phyloP scores from a whole-genome alignment of 805 yeast genomes.

The Aciculoconidium aculeatum region DNA sequence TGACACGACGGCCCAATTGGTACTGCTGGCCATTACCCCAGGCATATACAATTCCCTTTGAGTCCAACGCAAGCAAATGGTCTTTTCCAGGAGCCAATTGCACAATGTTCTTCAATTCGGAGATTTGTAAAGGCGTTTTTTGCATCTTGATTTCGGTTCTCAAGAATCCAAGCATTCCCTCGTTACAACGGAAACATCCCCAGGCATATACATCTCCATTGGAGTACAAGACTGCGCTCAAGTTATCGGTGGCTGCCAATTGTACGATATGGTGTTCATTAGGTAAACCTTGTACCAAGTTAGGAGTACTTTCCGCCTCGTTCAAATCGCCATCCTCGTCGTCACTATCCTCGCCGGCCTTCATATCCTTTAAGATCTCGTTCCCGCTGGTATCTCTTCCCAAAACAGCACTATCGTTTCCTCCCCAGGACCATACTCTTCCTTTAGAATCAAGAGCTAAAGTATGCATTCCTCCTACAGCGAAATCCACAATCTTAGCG shows the following conservation, averaged over 20 bases:
- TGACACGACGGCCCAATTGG: slow-evolving; percentile 82
- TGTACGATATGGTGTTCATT: slow-evolving; percentile 53
- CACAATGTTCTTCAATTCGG: slow-evolving; percentile 58
- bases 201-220: slow-evolving; percentile 92
- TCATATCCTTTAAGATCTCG: slow-evolving; percentile 65
- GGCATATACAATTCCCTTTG: slow-evolving; percentile 81
- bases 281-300: slow-evolving; percentile 65
- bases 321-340: slow-evolving; percentile 82
- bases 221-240: slow-evolving; percentile 72
- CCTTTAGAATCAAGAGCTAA: slow-evolving; percentile 74
- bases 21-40: slow-evolving; percentile 97
- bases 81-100: slow-evolving; percentile 92
- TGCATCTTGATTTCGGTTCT: slow-evolving; percentile 56
- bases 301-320: slow-evolving; percentile 86
- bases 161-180: slow-evolving; percentile 83
- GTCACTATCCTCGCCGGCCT: slow-evolving; percentile 45
- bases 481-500: slow-evolving; percentile 73
- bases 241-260: slow-evolving; percentile 86
- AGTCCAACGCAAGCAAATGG: slow-evolving; percentile 78
- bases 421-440: slow-evolving; percentile 97
- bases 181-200: slow-evolving; percentile 95
- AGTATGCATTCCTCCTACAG: slow-evolving; percentile 95
- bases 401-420: slow-evolving; percentile 84
- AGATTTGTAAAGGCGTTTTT: slow-evolving; percentile 57
- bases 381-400: slow-evolving; percentile 75